A percentile compares a stretch with the other conserved stretches of the same genome.
phyloP scores from a whole-genome alignment of 768 basidiomycete species.

The Crucibulum laeve region DNA sequence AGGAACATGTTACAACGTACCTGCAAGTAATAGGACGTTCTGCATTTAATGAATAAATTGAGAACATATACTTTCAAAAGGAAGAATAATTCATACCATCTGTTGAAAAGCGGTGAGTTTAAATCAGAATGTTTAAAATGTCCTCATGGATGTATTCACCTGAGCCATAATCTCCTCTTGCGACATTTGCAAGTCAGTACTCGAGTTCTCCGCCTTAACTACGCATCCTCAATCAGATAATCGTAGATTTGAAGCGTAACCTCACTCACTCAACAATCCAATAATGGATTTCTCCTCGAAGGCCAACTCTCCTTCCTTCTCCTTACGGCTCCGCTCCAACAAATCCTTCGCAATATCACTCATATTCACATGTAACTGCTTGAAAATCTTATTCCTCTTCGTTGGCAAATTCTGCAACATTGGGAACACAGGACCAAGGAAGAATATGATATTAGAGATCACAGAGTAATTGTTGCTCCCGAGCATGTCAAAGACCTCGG shows the following conservation, averaged over 20 bases:
- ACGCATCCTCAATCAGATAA: background rate
- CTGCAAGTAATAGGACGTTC: constrained; percentile 34
- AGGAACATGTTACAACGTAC: constrained; percentile 11
- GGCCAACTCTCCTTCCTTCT: background rate
- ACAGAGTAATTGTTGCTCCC: constrained; percentile 18
- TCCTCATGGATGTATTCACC: constrained; percentile 12
- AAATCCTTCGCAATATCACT: constrained; percentile 33
- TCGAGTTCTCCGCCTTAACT: constrained; percentile 31
- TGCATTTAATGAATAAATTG: constrained; percentile 3
- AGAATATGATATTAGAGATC: constrained; percentile 23
- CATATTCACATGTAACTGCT: constrained; percentile 27
- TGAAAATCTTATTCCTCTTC: constrained; percentile 21
- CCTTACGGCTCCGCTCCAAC: constrained; percentile 20
- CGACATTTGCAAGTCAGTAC: constrained; percentile 27
- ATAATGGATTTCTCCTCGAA: constrained; percentile 36
- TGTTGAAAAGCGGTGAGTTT: too few relatives aligned
- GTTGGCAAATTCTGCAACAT: constrained; percentile 31
- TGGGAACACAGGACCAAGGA: constrained; percentile 34
- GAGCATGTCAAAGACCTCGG: constrained; percentile 35
- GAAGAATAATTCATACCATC: constrained; percentile 4
- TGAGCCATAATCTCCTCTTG: constrained; percentile 32
- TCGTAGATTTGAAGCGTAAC: background rate
- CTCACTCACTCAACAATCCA: constrained; percentile 26
- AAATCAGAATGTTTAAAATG: background rate
- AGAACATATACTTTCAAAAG: background rate